phyloP scores from a whole-genome alignment of 169 alveolate genomes.

The Perkinsus olseni region DNA sequence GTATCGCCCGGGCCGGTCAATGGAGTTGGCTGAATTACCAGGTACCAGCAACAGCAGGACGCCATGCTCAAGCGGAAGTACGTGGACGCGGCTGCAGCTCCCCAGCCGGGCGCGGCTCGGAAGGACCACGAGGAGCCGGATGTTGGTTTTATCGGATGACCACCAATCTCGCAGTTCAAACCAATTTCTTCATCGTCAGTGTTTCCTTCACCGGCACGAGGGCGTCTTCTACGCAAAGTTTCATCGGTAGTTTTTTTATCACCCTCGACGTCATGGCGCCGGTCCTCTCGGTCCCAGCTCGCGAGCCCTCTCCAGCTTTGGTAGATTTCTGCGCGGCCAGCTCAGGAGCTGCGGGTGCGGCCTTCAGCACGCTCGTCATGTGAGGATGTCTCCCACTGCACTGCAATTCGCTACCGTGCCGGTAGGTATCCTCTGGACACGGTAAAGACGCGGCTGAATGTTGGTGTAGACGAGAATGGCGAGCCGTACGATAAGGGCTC shows the following conservation, averaged over 20 bases:
- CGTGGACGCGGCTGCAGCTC: not conserved
- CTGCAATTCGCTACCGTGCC: not conserved
- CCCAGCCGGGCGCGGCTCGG: not conserved
- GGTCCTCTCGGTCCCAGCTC: not conserved
- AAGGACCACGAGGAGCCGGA: not conserved
- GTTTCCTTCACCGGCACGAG: no score
- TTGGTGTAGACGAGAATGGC: not conserved
- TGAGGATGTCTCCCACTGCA: not conserved
- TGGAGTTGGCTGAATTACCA: not conserved
- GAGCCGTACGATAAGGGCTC: not conserved
- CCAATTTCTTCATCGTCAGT: no score
- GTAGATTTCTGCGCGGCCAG: not conserved
- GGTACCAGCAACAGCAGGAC: not conserved
- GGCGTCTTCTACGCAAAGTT: no score
- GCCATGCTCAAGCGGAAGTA: not conserved
- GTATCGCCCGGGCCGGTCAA: no score
- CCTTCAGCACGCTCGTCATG: not conserved
- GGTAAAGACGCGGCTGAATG: not conserved
- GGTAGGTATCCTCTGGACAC: not conserved
- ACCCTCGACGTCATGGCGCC: not conserved
- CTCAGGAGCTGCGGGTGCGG: not conserved
- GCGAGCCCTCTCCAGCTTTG: not conserved
- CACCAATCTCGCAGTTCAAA: no score
- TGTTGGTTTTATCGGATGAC: not conserved
- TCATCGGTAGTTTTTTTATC: not conserved